Base-by-base conservation (phyloP, 2,329 filamentous ascomycete genomes). In the Diplodia corticola region DNA sequence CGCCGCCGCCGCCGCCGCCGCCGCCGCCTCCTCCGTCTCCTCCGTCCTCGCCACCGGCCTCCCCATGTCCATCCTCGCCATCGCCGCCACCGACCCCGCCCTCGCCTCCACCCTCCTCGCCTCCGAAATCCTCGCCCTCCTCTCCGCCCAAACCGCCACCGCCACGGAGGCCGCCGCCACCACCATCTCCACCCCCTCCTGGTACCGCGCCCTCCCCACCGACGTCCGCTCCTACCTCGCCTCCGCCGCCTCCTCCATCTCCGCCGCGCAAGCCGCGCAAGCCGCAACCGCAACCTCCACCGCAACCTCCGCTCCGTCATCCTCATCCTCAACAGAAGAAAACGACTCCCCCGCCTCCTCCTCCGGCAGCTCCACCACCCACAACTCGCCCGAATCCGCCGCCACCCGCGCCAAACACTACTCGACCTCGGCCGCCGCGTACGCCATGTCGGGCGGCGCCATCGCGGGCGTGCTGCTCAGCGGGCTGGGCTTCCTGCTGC, bases 191-290 rank as follows among this genome's bases (percentile, higher is more conserved):
- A 79, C 77, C n/a, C 80, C 81, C 13, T 68, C 71, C 5, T 83
- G 81, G 81, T 83, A 80, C 74, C 71, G 75, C 9, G 75, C 77
- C 12, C 77, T 83, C 3, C 81, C 81, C 5, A 70, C 75, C 51
- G 79, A 80, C 64, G 76, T 83, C 55, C 76, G 82, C 74, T 78
- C 73, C 49, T 77, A 78, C 67, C 74, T 82, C 51, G 70, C n/a
- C 53, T 5, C 53, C n/a, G 53, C 53, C 22, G 30, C 33, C 1
- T 33, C 20, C 4, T 33, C 53, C 53, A 22, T 33, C n/a, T n/a
- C n/a, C n/a, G n/a, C n/a, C n/a, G n/a, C n/a, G n/a, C n/a, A n/a
- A n/a, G n/a, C n/a, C n/a, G n/a, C n/a, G n/a, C n/a, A n/a, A n/a
- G n/a, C n/a, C n/a, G n/a, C n/a, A n/a, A n/a, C n/a, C 4, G 37